A percentile compares a stretch with the other conserved stretches of the same genome.
Evolutionary conservation across 371 early-diverging fungal genomes (phyloP).

Genomic region (Lichtheimia corymbifera): DNA sequence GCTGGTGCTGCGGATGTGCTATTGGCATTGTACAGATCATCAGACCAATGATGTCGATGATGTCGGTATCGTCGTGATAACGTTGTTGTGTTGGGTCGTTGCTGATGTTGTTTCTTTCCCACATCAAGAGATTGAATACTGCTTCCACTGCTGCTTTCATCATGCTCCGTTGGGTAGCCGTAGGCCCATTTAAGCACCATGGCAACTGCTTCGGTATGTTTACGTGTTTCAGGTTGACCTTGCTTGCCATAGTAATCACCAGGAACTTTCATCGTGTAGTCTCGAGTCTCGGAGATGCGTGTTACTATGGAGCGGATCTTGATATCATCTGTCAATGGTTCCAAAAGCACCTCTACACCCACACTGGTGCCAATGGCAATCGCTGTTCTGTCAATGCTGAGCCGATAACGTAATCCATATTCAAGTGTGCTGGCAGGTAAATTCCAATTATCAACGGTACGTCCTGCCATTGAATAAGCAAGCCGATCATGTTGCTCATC

Average conservation of each 20-base stretch:
- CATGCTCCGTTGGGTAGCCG: conserved; percentile 25
- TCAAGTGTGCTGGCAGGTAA: conserved; percentile 4
- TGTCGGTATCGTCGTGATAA: conserved; percentile 10
- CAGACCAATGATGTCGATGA: conserved; percentile 11
- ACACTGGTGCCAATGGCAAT: conserved; percentile 44
- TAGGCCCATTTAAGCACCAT: conserved; percentile 45
- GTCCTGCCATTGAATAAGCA: conserved; percentile 31
- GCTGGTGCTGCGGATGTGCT: background rate
- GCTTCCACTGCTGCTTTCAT: conserved; percentile 10
- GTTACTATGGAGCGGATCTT: conserved; percentile 24
- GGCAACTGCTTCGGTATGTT: conserved; percentile 13
- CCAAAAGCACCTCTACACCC: conserved; percentile 35
- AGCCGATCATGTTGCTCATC: conserved; percentile 44
- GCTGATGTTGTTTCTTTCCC: background rate
- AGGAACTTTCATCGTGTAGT: conserved; percentile 35
- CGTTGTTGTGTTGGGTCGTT: background rate
- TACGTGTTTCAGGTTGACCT: conserved; percentile 18
- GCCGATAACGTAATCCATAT: conserved; percentile 34
- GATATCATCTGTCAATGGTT: conserved; percentile 22
- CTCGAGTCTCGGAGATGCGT: conserved; percentile 22
- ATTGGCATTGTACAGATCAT: conserved; percentile 2
- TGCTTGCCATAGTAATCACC: conserved; percentile 12
- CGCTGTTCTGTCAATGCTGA: conserved; percentile 40
- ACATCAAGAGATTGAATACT: background rate
- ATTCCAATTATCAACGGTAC: conserved; percentile 24